phyloP scores from a whole-genome alignment of 225 moss, liverwort and hornwort species.

The Climacium dendroides region DNA sequence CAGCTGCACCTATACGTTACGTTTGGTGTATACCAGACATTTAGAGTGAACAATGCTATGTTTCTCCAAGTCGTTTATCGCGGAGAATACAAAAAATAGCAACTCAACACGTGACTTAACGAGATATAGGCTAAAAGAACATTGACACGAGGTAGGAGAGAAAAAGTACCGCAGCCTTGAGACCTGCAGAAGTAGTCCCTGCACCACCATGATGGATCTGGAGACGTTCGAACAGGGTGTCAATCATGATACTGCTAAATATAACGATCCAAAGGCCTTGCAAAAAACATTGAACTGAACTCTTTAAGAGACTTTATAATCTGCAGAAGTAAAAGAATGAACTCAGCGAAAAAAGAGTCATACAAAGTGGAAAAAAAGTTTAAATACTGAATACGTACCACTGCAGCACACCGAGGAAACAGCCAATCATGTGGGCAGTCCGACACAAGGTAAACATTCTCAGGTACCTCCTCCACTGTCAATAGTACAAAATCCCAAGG shows the following conservation, averaged over 20 bases:
- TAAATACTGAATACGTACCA: slow-evolving; percentile 28
- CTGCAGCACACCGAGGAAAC: slow-evolving; percentile 83
- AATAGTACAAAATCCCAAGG: background rate
- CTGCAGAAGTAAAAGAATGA: background rate
- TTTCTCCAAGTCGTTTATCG: background rate
- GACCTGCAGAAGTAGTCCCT: slow-evolving; percentile 94
- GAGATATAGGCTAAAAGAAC: background rate
- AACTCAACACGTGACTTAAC: background rate
- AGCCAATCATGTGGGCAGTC: slow-evolving; percentile 98
- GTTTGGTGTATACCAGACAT: background rate
- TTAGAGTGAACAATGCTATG: background rate
- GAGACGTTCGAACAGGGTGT: background rate
- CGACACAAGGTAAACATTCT: slow-evolving; percentile 56
- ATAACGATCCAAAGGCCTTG: background rate
- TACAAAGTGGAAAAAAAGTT: background rate
- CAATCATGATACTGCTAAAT: background rate
- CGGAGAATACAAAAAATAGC: background rate
- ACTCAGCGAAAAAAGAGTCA: background rate
- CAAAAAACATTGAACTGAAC: background rate
- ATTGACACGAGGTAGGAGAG: background rate
- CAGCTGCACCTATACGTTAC: background rate
- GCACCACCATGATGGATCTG: slow-evolving; percentile 97
- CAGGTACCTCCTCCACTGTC: slow-evolving; percentile 51
- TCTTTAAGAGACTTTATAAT: background rate
- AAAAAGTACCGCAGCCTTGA: slow-evolving; percentile 68